phyloP scores from a whole-genome alignment of 352 stramenopile genomes.

The Globisporangium canariense region DNA sequence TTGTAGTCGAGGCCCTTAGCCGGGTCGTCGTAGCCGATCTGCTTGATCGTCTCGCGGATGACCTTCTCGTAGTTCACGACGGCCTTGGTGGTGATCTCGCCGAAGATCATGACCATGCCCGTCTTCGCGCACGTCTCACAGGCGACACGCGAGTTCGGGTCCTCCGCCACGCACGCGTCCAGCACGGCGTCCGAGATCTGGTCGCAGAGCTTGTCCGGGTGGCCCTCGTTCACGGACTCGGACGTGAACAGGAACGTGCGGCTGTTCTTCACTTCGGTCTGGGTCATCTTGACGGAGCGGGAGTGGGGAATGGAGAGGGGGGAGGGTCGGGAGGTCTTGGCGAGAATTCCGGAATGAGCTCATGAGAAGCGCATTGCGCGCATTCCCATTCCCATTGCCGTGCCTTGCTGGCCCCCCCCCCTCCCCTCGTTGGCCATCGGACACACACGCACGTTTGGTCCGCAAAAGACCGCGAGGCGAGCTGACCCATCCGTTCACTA shows the following conservation, averaged over 20 bases:
- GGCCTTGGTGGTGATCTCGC: conserved; percentile 98
- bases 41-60: conserved; percentile 98
- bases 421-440: background rate
- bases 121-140: conserved; percentile 99
- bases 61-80: conserved; percentile 99
- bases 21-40: conserved; percentile 99
- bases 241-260: conserved; percentile 96
- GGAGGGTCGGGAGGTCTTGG: conserved; percentile 12
- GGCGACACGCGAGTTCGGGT: conserved; percentile 97
- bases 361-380: background rate
- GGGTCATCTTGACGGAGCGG: conserved; percentile 46
- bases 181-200: conserved; percentile 98
- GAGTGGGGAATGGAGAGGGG: background rate
- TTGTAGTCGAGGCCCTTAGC: conserved; percentile 99
- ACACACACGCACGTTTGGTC: background rate
- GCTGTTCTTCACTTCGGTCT: conserved; percentile 41
- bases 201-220: conserved; percentile 98
- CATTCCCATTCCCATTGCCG: no score
- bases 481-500: background rate
- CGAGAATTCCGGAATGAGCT: conserved; percentile 21
- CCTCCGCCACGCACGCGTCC: conserved; percentile 97
- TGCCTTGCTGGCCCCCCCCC: no score
- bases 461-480: background rate
- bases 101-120: conserved; percentile 99
- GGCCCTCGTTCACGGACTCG: conserved; percentile 99